Conservation (phyloP, 805 yeast genomes). For the Zygosaccharomyces rouxii region DNA sequence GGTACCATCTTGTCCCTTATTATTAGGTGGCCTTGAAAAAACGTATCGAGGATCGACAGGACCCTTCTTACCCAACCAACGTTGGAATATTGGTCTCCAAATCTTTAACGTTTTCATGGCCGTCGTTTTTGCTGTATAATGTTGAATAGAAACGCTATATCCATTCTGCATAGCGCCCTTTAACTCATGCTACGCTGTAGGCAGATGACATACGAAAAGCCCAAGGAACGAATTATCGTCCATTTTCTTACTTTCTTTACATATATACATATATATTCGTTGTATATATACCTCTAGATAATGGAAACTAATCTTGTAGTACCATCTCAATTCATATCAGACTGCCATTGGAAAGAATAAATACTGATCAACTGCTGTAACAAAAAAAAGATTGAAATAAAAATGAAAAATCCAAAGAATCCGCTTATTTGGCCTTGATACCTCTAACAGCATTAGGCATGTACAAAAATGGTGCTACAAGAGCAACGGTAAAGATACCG, state of each 20-base stretch:
- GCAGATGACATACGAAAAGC: not conserved
- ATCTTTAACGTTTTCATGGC: not conserved
- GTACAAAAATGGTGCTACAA: constrained; percentile 63
- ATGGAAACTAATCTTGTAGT: not conserved
- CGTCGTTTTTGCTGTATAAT: not conserved
- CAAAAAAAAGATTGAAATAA: constrained; percentile 2
- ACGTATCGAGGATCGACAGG: constrained; percentile 21
- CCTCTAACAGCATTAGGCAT: constrained; percentile 70
- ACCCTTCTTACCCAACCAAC: constrained; percentile 5
- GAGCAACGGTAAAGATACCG: constrained; percentile 65
- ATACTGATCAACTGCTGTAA: not conserved
- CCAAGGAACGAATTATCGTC: not conserved
- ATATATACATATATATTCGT: not conserved
- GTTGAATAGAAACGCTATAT: not conserved
- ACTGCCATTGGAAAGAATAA: constrained; percentile 5
- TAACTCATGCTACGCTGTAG: not conserved
- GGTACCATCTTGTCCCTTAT: constrained; percentile 17
- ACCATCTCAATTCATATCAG: constrained; percentile 1
- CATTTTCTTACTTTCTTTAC: not conserved
- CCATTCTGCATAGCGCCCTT: not conserved
- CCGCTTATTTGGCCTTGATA: constrained; percentile 45
- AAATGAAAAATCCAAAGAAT: constrained; percentile 1
- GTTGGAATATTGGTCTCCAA: constrained; percentile 2
- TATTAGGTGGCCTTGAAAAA: constrained; percentile 21
- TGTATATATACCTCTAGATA: not conserved